A percentile compares a stretch with the other conserved stretches of the same genome.
phyloP scores from a whole-genome alignment of 129 eudicot genomes.

The Arctium minus region DNA sequence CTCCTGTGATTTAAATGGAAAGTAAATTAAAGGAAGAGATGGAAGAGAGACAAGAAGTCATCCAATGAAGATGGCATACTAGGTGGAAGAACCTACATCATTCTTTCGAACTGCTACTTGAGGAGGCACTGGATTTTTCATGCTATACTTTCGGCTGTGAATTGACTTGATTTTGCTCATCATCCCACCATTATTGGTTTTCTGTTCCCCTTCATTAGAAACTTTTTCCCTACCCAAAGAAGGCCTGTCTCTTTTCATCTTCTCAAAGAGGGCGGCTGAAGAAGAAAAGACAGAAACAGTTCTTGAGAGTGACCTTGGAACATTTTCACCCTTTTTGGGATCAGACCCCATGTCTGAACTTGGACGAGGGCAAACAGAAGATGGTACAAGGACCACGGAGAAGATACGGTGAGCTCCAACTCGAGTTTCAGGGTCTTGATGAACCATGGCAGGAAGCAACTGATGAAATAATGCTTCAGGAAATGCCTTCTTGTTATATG shows the following conservation, averaged over 20 bases:
- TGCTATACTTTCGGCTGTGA: conserved; percentile 48
- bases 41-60: not conserved
- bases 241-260: conserved; percentile 43
- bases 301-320: conserved; percentile 62
- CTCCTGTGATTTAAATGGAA: conserved; percentile 36
- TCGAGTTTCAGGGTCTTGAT: conserved; percentile 60
- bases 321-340: conserved; percentile 25
- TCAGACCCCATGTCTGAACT: conserved; percentile 5
- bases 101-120: conserved; percentile 5
- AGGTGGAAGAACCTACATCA: conserved; percentile 7
- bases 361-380: conserved; percentile 65
- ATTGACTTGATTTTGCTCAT: conserved; percentile 47
- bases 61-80: not conserved
- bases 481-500: conserved; percentile 69
- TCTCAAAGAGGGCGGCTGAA: conserved; percentile 66
- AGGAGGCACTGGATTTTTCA: conserved; percentile 29
- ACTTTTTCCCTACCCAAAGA: conserved; percentile 28
- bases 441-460: conserved; percentile 69
- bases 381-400: conserved; percentile 76
- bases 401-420: conserved; percentile 73
- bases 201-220: conserved; percentile 17
- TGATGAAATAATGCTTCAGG: conserved; percentile 80
- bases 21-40: not conserved
- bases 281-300: conserved; percentile 67
- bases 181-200: conserved; percentile 37